Conservation (phyloP, 2,329 filamentous ascomycete species). For the Cryphonectria naterciae region DNA sequence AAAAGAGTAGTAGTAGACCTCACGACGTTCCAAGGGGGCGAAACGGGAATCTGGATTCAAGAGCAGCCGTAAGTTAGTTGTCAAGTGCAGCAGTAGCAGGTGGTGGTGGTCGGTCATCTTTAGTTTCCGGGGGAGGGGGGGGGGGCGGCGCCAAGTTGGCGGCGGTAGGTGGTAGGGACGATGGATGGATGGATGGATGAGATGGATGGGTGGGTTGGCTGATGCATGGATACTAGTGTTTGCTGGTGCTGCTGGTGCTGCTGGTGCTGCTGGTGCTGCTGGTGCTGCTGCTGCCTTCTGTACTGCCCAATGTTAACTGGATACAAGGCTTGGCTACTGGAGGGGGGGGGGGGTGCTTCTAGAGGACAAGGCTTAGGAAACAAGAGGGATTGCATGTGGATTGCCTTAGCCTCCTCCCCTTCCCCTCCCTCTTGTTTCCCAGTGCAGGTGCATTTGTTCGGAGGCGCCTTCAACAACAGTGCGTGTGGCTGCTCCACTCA, state of each 20-base stretch:
- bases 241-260: no score
- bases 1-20: slow-evolving; percentile 10
- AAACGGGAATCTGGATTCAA: background rate
- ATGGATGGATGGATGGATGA: background rate
- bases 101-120: background rate
- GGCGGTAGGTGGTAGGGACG: no score
- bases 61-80: background rate
- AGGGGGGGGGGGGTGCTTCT: no score
- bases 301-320: background rate
- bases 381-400: slow-evolving; percentile 15
- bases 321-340: background rate
- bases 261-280: no score
- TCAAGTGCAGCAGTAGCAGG: background rate
- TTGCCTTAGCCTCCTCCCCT: background rate
- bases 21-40: slow-evolving; percentile 14
- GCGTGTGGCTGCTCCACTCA: no score
- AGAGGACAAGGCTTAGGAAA: background rate
- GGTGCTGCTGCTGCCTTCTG: background rate
- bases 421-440: no score
- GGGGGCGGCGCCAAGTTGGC: no score
- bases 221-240: no score
- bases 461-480: slow-evolving; percentile 9
- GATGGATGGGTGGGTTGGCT: background rate
- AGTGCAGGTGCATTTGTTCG: background rate
- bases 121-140: background rate